phyloP scores from a whole-genome alignment of 2,329 filamentous ascomycete species.

The Fusarium tanahbumbuense region DNA sequence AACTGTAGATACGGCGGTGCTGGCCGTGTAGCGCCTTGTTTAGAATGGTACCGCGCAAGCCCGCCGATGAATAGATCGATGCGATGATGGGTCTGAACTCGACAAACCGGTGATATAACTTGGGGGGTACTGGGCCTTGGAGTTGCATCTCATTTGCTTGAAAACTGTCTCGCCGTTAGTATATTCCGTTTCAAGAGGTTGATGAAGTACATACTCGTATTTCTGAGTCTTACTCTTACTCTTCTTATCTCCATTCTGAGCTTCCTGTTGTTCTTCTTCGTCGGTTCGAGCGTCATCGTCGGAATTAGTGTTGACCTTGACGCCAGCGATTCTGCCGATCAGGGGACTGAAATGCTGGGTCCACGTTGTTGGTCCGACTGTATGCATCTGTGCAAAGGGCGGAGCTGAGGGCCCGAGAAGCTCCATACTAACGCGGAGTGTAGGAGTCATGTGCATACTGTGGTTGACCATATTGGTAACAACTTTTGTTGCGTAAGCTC shows the following conservation, averaged over 20 bases:
- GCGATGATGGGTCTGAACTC: slow-evolving; percentile 93
- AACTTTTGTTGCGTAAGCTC: slow-evolving; percentile 81
- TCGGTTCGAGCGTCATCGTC: slow-evolving; percentile 54
- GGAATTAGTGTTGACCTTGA: slow-evolving; percentile 73
- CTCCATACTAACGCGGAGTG: slow-evolving; percentile 78
- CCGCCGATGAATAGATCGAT: slow-evolving; percentile 84
- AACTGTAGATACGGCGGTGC: slow-evolving; percentile 90
- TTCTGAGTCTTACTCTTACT: slow-evolving; percentile 70
- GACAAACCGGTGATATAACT: slow-evolving; percentile 91
- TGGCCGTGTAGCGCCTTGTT: slow-evolving; percentile 91
- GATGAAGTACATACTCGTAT: slow-evolving; percentile 74
- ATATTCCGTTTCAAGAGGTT: background rate
- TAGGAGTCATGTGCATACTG: slow-evolving; percentile 74
- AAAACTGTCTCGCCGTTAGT: slow-evolving; percentile 68
- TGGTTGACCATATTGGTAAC: slow-evolving; percentile 72
- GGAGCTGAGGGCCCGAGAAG: slow-evolving; percentile 80
- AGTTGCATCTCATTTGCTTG: slow-evolving; percentile 94
- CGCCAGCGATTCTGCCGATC: slow-evolving; percentile 83
- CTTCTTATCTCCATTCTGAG: slow-evolving; percentile 53
- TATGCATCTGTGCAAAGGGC: slow-evolving; percentile 78
- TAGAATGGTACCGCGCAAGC: slow-evolving; percentile 81
- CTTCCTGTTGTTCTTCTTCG: slow-evolving; percentile 37
- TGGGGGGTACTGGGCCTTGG: slow-evolving; percentile 80
- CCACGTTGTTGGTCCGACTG: slow-evolving; percentile 79
- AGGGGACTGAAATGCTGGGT: slow-evolving; percentile 89